Base-by-base conservation (phyloP, 306 rosid species). In the Sindora glabra region DNA sequence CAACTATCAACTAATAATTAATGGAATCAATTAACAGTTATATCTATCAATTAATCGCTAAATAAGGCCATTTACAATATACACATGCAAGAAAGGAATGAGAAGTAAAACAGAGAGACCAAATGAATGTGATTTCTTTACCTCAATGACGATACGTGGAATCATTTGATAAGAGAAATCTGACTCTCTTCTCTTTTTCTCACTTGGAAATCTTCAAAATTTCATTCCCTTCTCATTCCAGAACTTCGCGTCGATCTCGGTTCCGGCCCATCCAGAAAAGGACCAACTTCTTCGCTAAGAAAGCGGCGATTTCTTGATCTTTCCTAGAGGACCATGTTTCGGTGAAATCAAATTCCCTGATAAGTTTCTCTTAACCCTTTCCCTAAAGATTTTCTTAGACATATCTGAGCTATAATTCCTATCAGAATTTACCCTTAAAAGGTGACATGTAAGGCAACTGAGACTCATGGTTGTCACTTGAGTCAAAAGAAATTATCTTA, bases 181-280 rank as follows among this genome's bases (percentile, higher is more conserved):
- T 39, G 12, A 71, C 38, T 8, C 71, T 68, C 51, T 54, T 74
- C 17, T 70, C 76, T 44, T 41, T 19, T 1, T 50, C n/a, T 48
- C 8, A 65, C 68, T 59, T 48, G 18, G 53, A 85, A 55, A 60
- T 89, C 61, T 75, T 88, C 95, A 45, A 84, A 78, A 78, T 85
- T 89, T 96, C 99, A 92, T 40, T 92, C 85, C 82, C 99, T 78
- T 72, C 99, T 83, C 90, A 88, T 80, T 16, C 94, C 99, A 5
- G 79, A 67, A 73, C 99, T 76, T 60, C 96, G 55, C 13, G 74
- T 52, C 79, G 89, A 51, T 60, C 68, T 76, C 0, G 95, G 96
- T 21, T 70, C 89, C 0, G 38, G 25, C 21, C 40, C 0, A 15
- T 75, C 77, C 0, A 77, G 73, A 30, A 23, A 78, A 2, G 65